phyloP scores from a whole-genome alignment of 2,329 filamentous ascomycete genomes.

The Didymella glomerata region DNA sequence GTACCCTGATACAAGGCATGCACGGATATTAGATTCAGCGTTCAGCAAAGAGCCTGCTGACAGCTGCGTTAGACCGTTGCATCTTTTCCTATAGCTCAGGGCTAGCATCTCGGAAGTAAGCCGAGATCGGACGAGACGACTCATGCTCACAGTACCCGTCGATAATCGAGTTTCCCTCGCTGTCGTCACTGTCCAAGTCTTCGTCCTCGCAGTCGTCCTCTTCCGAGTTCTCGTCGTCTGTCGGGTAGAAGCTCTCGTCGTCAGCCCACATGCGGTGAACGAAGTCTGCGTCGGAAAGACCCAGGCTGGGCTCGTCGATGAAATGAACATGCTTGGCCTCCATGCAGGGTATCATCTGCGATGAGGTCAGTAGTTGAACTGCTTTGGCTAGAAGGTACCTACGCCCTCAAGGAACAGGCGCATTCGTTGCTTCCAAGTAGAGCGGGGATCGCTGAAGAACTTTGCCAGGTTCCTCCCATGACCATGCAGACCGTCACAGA shows the following conservation, averaged over 20 bases:
- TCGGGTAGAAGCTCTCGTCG: neutral
- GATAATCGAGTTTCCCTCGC: no score
- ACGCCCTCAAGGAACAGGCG: neutral
- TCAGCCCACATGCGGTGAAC: slow-evolving; percentile 7
- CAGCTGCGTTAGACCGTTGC: no score
- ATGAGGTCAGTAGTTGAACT: neutral
- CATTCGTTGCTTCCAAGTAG: slow-evolving; percentile 4
- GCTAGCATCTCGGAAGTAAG: no score
- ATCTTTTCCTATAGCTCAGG: no score
- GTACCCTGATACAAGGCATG: no score
- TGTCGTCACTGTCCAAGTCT: no score
- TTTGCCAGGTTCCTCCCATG: neutral
- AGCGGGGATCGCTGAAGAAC: slow-evolving; percentile 1
- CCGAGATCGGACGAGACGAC: no score
- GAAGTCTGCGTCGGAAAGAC: neutral
- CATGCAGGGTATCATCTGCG: neutral
- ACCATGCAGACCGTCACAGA: neutral
- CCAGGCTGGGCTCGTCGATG: neutral
- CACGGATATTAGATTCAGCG: no score
- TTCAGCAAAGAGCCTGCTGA: no score
- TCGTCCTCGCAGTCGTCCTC: no score
- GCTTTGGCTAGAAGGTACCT: no score
- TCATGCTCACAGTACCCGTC: no score
- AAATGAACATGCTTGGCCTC: neutral
- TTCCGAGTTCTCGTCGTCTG: neutral